A percentile compares a stretch with the other conserved stretches of the same genome.
Conservation (phyloP, 176 grass and related monocot species). For the Avena insularis region DNA sequence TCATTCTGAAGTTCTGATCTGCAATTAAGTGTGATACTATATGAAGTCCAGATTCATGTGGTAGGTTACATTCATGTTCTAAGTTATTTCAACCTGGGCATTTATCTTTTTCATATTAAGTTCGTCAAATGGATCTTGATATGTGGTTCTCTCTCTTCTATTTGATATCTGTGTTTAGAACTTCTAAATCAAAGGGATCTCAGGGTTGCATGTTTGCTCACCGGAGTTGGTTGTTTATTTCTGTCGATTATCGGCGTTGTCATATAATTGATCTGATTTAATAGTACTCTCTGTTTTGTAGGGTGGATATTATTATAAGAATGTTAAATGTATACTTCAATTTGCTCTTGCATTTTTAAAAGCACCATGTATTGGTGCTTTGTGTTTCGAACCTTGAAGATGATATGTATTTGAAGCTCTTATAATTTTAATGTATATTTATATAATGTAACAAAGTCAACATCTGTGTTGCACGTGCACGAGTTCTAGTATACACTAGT, state of each 20-base stretch:
- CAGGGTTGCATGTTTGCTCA: neutral
- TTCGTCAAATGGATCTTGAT: neutral
- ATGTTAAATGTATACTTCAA: too few species aligned
- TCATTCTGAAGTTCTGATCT: neutral
- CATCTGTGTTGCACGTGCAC: too few species aligned
- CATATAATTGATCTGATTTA: neutral
- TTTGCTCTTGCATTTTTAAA: too few species aligned
- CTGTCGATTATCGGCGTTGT: too few species aligned
- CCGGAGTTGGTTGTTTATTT: neutral
- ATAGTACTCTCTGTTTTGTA: too few species aligned
- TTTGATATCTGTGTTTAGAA: neutral
- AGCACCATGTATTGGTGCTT: too few species aligned
- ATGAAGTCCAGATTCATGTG: neutral
- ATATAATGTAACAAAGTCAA: too few species aligned
- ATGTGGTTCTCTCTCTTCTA: neutral
- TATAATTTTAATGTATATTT: too few species aligned
- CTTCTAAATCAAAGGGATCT: neutral
- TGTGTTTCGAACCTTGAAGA: too few species aligned
- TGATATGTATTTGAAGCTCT: too few species aligned
- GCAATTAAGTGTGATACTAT: neutral
- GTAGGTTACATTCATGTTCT: neutral
- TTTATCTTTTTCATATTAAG: neutral
- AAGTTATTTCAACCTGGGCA: neutral
- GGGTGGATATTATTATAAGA: too few species aligned
- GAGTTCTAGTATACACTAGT: too few species aligned